Percentiles rank a stretch among this genome's conserved stretches.
phyloP scores from a whole-genome alignment of 2,329 filamentous ascomycete genomes.

The Fusarium sulawesiense region DNA sequence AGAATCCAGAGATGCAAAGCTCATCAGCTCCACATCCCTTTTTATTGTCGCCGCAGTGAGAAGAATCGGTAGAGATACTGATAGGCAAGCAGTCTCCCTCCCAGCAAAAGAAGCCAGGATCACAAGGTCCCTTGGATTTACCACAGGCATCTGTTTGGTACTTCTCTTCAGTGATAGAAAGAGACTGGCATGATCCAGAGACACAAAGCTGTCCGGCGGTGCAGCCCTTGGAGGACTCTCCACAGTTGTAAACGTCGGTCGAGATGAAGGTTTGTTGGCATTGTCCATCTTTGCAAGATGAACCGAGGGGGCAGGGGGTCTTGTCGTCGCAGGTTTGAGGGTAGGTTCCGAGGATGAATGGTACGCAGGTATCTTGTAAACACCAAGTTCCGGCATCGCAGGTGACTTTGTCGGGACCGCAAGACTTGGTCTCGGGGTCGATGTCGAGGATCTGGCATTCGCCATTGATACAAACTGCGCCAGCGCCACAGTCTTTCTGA shows the following conservation, averaged over 20 bases:
- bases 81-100: conserved; percentile 9
- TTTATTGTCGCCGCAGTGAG: conserved; percentile 8
- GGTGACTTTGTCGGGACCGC: conserved; percentile 11
- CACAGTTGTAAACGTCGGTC: conserved; percentile 26
- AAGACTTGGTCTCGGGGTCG: conserved; percentile 24
- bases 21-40: conserved; percentile 15
- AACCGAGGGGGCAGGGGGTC: conserved; percentile 9
- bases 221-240: conserved; percentile 6
- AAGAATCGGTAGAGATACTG: conserved; percentile 20
- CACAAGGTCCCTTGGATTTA: conserved; percentile 1
- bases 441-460: conserved; percentile 24
- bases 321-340: conserved; percentile 23
- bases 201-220: conserved; percentile 30
- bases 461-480: conserved; percentile 30
- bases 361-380: conserved; percentile 22
- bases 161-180: conserved; percentile 6
- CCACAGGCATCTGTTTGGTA: conserved; percentile 8
- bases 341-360: conserved; percentile 35
- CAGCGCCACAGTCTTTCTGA: not conserved
- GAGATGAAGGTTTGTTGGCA: conserved; percentile 27
- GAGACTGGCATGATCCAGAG: conserved; percentile 16
- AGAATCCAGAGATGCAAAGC: conserved; percentile 29
- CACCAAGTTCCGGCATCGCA: conserved; percentile 39
- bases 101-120: conserved; percentile 20
- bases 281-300: conserved; percentile 12